phyloP scores from a whole-genome alignment of 768 basidiomycete genomes.

The Lactarius quietus region DNA sequence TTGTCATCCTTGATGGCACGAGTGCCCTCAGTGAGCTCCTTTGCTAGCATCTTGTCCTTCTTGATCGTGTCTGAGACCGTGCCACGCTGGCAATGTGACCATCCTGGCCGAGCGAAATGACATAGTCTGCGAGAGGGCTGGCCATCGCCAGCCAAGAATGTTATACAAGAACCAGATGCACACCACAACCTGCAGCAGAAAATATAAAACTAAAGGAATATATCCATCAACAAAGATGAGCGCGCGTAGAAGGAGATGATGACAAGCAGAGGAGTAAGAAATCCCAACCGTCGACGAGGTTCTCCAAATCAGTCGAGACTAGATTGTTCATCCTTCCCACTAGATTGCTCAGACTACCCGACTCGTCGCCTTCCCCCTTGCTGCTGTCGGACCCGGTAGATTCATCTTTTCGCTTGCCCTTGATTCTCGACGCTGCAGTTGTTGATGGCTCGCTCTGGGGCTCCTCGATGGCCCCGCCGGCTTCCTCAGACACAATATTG shows the following conservation, averaged over 20 bases:
- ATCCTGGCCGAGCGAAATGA: constrained; percentile 42
- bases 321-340: constrained; percentile 77
- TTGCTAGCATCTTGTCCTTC: constrained; percentile 36
- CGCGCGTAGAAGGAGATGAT: neutral
- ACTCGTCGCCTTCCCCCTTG: constrained; percentile 1
- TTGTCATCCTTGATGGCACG: constrained; percentile 30
- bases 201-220: constrained; percentile 30
- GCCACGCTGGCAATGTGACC: constrained; percentile 45
- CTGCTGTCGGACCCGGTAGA: neutral
- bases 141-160: constrained; percentile 51
- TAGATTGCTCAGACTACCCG: constrained; percentile 40
- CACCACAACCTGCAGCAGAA: constrained; percentile 41
- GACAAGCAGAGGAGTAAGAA: constrained; percentile 24
- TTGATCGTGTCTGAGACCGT: constrained; percentile 46
- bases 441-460: constrained; percentile 2
- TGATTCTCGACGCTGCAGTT: constrained; percentile 17
- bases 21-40: constrained; percentile 30
- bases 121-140: constrained; percentile 41
- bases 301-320: constrained; percentile 57
- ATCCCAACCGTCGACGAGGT: constrained; percentile 30
- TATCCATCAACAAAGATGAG: neutral
- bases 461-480: constrained; percentile 19
- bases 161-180: constrained; percentile 41
- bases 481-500: neutral
- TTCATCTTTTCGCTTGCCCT: constrained; percentile 23